Conservation (phyloP, 129 eudicot genomes). For the Smallanthus sonchifolius region DNA sequence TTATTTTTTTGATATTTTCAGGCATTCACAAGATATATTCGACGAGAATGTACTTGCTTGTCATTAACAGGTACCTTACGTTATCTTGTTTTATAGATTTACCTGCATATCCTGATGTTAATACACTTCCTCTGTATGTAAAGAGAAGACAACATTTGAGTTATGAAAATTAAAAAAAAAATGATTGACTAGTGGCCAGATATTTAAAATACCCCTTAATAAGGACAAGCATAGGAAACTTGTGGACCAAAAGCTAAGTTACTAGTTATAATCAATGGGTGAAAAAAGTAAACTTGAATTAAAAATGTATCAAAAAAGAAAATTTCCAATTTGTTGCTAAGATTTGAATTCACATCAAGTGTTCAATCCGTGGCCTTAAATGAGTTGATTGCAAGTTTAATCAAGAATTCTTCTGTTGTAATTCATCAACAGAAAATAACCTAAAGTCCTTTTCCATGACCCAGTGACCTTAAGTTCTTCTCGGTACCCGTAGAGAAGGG, state of each 20-base stretch:
- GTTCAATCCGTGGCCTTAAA: neutral
- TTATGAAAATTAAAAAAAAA: neutral
- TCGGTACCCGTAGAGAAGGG: neutral
- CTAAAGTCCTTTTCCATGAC: neutral
- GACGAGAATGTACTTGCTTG: conserved; percentile 62
- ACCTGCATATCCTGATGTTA: conserved; percentile 8
- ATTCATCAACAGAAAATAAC: neutral
- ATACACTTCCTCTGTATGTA: conserved; percentile 7
- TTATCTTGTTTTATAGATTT: neutral
- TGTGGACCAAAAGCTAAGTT: neutral
- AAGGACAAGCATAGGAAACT: neutral
- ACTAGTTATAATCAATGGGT: neutral
- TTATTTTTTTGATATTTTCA: conserved; percentile 19
- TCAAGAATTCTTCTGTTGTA: neutral
- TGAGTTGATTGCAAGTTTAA: neutral
- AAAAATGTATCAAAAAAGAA: neutral
- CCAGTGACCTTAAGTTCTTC: neutral
- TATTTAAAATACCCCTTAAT: neutral
- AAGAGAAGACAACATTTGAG: neutral
- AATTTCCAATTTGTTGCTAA: neutral
- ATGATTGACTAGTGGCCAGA: neutral
- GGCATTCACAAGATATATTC: conserved; percentile 91
- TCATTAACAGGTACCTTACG: conserved; percentile 69
- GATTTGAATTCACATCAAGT: neutral
- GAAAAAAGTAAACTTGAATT: neutral